Evolutionary conservation across 768 basidiomycete genomes (phyloP), one percentile per base, ranked within the genome.

Genomic region (Psilocybe cyanescens): DNA sequence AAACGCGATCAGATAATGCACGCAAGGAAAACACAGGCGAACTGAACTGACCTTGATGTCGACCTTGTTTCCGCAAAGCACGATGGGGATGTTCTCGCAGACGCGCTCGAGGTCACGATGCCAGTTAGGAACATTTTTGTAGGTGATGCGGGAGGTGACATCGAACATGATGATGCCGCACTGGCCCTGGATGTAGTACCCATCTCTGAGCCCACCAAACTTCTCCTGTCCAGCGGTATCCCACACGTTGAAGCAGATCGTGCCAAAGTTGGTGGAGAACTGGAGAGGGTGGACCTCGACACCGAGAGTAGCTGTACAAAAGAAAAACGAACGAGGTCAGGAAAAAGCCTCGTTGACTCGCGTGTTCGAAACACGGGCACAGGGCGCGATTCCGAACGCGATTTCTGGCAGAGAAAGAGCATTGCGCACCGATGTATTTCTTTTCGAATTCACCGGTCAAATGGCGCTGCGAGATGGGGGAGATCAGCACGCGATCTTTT

Each of bases 101-200:
- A 99, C 97, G 65, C 97, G 94, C 83, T 99, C 97, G 70, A 95
- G 91, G 78, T 99, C 97, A 74, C 97, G 92, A 84, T 99, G 97
- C 97, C 97, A 99, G 86, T 99, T 99, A 68, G 97, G 97, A 35
- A 99, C 97, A 76, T 98, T 99, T 85, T 99, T 99, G 85, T 99
- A 99, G 59, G 97, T 99, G 87, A 99, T 99, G 72, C 97, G 90
- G 57, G 97, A 97, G 61, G 97, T 99, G 66, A 99, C 97, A 71
- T 95, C 97, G 82, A 99, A 99, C 97, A 99, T 99, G 88, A 99
- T 99, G 84, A 99, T 99, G 70, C 97, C 97, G 73, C 95, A 99
- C 78, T 99, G 97, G 70, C 95, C 95, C 79, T 96, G 94, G 75
- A 95, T 94, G 79, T 94, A 94, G 78, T 94, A 95, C 49, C 96